Conservation (phyloP, 305 asterid genomes). For the Solanum chacoense region DNA sequence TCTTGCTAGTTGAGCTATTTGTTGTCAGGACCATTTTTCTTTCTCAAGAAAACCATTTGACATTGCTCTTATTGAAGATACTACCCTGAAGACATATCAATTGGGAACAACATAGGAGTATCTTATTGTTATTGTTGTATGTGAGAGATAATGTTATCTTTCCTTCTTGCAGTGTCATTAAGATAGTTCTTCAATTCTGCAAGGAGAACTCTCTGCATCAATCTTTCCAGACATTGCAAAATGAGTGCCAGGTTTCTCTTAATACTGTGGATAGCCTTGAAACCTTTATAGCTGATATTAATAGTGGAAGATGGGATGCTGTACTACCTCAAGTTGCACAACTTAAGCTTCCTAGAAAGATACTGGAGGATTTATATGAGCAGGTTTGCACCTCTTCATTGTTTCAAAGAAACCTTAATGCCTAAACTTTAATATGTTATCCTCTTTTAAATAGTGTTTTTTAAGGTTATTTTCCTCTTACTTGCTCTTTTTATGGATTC, state of each 20-base stretch:
- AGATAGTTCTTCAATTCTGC: conserved; percentile 97
- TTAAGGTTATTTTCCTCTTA: not conserved
- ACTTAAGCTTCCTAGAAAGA: conserved; percentile 87
- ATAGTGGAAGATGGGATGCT: conserved; percentile 99
- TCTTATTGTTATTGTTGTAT: not conserved
- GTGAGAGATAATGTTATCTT: not conserved
- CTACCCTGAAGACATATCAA: not conserved
- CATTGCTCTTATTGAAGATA: not conserved
- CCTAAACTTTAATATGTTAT: not conserved
- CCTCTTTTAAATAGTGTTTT: not conserved
- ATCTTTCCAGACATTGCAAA: conserved; percentile 81
- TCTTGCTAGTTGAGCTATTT: not conserved
- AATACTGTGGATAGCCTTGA: conserved; percentile 95
- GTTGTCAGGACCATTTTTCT: not conserved
- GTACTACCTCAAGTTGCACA: conserved; percentile 94
- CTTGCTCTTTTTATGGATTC: not conserved
- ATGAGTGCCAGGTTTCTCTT: conserved; percentile 93
- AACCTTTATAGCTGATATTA: conserved; percentile 84
- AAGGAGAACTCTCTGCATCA: conserved; percentile 94
- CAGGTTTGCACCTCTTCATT: conserved; percentile 38
- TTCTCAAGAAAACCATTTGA: not conserved
- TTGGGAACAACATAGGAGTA: not conserved
- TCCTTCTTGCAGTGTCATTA: conserved; percentile 60
- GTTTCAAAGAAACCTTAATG: not conserved
- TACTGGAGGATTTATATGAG: conserved; percentile 90